Evolutionary conservation across 140 eudicot species (phyloP), one percentile per base, ranked within the genome.

Genomic region (Bidens hawaiensis): DNA sequence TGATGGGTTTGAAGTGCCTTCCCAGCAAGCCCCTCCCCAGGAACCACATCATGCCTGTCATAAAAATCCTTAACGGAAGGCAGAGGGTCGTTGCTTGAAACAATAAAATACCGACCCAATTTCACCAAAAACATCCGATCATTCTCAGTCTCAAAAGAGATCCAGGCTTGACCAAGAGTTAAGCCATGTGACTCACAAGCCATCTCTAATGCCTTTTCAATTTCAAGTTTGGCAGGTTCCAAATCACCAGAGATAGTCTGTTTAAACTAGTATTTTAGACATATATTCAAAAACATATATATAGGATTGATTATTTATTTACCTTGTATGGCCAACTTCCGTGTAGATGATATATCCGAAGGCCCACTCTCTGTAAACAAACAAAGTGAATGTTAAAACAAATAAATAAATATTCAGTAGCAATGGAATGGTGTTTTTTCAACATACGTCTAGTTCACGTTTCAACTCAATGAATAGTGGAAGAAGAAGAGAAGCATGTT

Each of bases 161-260:
- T 13, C 71, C 62, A 51, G 24, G 36, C 71, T 51, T 66, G 71
- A 34, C 3, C 53, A 51, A 24, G 49, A 14, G 3, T 13, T 4
- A 51, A 13, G 16, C 26, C 17, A 16, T 66, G 51, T 7, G 52
- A 33, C 26, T 52, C 62, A 40, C 50, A 50, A 66, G 57, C 36
- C 3, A 33, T 23, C 17, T 66, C 2, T 38, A 66, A 50, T 5
- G 27, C 71, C 12, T 66, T 27, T 15, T 66, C 18, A 16, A 66
- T 66, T 23, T 36, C 71, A 15, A 14, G 17, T 55, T 34, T 50
- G 16, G 40, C 62, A 48, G 25, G 9, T 18, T 64, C n/a, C 23
- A 47, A 54, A 27, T 27, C 60, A 48, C 58, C 47, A 1, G 19
- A 2, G 21, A 52, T 22, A 51, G 38, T 19, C 62, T 66, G 56